Evolutionary conservation across 495 filamentous ascomycete genomes (phyloP), one percentile per base, ranked within the genome.

Genomic region (Penicillium longicatenatum): DNA sequence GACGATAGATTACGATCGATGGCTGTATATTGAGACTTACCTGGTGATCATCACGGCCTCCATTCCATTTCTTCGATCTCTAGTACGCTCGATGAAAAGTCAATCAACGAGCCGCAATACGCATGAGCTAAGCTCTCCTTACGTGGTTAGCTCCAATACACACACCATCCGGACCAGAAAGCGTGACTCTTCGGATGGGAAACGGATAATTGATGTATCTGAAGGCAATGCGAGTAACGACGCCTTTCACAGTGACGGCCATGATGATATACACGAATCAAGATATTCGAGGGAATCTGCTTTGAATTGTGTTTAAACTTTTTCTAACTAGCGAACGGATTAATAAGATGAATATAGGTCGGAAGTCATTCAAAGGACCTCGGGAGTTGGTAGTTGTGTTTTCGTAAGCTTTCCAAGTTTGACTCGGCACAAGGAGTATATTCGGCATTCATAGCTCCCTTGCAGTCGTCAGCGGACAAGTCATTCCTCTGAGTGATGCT

Each of bases 1-100:
- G 24, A 72, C 69, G 6, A 52, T 68, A 20, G 54, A 57, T 17
- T 60, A 68, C 21, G 67, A 68, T 22, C 62, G 67, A 10, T 71
- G 69, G 67, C 49, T 71, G 5, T 71, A 60, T 35, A 71, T 71
- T 14, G 69, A 71, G 41, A 63, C 65, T 14, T 68, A 68, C 33
- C 21, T 73, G 5, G 69, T 73, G 12, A 71, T 73, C 22, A 66
- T 73, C 17, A 72, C 69, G 3, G 64, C 69, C 1, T 73, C 70
- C 0, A 61, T 73, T 4, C 70, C 70, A 0, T 68, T 61, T 21
- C 54, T 72, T 17, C 63, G 69, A 16, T 68, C 69, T 0, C 49
- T 73, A 6, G 12, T 67, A 14, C 47, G 59, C 12, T 55, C 65
- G 0, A 52, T 37, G 16, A 42, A 52, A 12, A 42, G 52, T 14